A percentile compares a stretch with the other conserved stretches of the same genome.
These are phyloP conservation scores for Mikania micrantha DNA, from an alignment of 129 eudicot species.

Conservation along the genomic window DNA sequence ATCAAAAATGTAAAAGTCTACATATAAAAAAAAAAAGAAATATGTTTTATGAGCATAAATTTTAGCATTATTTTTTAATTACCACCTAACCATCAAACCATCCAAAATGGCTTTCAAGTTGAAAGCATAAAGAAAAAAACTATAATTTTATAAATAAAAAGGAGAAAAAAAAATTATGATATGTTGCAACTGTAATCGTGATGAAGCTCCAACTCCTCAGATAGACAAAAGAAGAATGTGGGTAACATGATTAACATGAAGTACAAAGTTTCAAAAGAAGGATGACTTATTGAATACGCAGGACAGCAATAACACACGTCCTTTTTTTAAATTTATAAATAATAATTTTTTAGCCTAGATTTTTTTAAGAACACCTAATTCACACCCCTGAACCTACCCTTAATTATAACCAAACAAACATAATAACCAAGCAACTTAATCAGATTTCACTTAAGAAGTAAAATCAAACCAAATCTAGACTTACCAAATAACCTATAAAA, in stretches of 20 bases:
- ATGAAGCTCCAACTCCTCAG: neutral
- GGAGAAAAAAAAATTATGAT: neutral
- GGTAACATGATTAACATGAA: neutral
- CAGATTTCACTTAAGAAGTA: no score
- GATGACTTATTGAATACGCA: conserved; percentile 2
- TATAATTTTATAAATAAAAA: neutral
- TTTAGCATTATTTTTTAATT: neutral
- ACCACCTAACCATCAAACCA: neutral
- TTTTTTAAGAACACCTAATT: no score
- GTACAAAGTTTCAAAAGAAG: conserved; percentile 3
- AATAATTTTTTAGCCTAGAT: neutral
- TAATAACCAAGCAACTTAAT: no score
- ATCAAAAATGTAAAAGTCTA: neutral
- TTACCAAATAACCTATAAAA: no score
- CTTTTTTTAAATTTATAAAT: neutral
- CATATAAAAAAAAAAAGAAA: neutral
- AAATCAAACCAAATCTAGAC: no score
- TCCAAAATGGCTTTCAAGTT: neutral
- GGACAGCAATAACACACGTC: neutral
- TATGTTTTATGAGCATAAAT: neutral
- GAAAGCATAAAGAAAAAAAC: neutral
- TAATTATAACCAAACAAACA: no score
- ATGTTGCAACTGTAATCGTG: neutral
- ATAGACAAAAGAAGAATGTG: neutral
- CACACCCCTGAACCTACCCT: no score